Base-by-base conservation (phyloP, 768 basidiomycete species). In the Rhizopogon vinicolor region DNA sequence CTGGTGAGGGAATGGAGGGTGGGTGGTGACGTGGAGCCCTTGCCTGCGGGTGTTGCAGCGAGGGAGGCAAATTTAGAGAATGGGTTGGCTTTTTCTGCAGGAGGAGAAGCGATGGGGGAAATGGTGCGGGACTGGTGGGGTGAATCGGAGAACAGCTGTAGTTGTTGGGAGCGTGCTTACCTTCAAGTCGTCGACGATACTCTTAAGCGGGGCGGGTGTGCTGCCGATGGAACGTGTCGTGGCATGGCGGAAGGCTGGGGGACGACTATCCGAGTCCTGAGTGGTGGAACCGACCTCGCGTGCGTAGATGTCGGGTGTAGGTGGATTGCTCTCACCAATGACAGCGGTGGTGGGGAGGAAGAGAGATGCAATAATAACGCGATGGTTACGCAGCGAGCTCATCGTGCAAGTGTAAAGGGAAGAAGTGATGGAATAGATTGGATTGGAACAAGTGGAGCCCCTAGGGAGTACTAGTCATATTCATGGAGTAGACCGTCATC, bases 171-270 rank as follows among this genome's bases (percentile, higher is more conserved):
- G 5, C 52, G 35, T 6, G 59, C 70, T 13, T 54, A 83, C 84
- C 75, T 86, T 88, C 52, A 91, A 77, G 70, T 91, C 90, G 4
- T 91, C 89, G 45, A 92, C 86, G 59, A 92, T 91, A 59, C 88
- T 88, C 69, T 74, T 80, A 52, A 86, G 65, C 3, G 82, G 83
- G 0, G 14, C 28, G 28, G 54, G 51, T 35, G 35, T 62, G 37
- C 55, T 62, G 3, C 63, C 60, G n/a, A 59, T 53, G 1, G 63
- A 69, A 48, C 55, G 51, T 7, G 63, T 61, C 1, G 55, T 58
- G 18, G 60, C 54, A 45, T 63, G 65, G 6, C 55, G 62, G 51
- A 60, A 60, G 54, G 58, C 62, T 8, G 62, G 53, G 28, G 55
- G 45, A 14, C 53, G 60, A 25, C 54, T 14, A 12, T 39, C 41